Evolutionary conservation across 306 rosid genomes (phyloP).

Genomic region (Oxytropis ochrocephala): DNA sequence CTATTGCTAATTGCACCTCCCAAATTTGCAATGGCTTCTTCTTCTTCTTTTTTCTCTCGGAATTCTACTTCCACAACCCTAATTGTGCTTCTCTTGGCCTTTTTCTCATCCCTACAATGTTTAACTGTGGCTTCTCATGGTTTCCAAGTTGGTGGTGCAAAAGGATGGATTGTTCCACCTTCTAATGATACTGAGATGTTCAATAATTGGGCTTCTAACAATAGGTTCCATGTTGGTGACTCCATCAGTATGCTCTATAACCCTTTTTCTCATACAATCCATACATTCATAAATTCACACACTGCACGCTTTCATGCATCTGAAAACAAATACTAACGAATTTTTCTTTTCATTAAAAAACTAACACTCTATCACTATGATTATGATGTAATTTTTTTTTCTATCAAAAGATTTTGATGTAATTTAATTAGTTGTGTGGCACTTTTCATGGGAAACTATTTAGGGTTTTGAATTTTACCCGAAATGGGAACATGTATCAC

Average conservation of each 20-base stretch:
- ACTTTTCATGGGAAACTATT: too few relatives aligned
- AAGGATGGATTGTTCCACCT: constrained; percentile 75
- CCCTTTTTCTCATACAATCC: background rate
- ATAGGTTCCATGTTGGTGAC: constrained; percentile 65
- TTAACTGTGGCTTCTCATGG: constrained; percentile 36
- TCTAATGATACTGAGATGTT: constrained; percentile 51
- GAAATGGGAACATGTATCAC: too few relatives aligned
- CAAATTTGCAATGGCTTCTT: constrained; percentile 20
- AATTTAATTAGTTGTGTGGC: too few relatives aligned
- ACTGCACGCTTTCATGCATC: too few relatives aligned
- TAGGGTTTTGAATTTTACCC: too few relatives aligned
- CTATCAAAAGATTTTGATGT: too few relatives aligned
- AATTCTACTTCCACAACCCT: background rate
- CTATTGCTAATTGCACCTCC: background rate
- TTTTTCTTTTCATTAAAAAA: too few relatives aligned
- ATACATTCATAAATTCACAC: too few relatives aligned
- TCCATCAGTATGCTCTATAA: constrained; percentile 35
- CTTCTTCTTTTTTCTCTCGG: background rate
- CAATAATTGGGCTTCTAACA: constrained; percentile 79
- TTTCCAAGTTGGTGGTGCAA: constrained; percentile 67
- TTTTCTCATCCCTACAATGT: constrained; percentile 4
- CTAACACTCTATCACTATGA: too few relatives aligned
- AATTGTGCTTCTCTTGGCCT: constrained; percentile 21
- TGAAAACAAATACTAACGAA: too few relatives aligned
- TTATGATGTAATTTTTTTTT: too few relatives aligned